A percentile compares a stretch with the other conserved stretches of the same genome.
phyloP scores from a whole-genome alignment of 768 basidiomycete species.

The Xerocomus spinulosus region DNA sequence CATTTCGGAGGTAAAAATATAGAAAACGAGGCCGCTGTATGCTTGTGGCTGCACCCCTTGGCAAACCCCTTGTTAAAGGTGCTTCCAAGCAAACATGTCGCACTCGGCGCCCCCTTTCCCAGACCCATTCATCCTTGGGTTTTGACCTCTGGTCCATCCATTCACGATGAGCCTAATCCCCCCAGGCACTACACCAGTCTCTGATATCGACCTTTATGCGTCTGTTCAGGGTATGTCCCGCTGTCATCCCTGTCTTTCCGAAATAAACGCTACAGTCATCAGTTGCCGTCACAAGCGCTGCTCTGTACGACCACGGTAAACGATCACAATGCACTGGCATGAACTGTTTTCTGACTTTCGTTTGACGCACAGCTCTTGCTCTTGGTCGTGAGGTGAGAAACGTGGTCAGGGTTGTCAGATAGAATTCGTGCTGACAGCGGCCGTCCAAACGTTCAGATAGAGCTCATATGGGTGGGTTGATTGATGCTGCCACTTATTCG shows the following conservation, averaged over 20 bases:
- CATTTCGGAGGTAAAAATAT: slow-evolving; percentile 3
- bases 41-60: no score
- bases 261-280: slow-evolving; percentile 4
- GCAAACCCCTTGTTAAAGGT: slow-evolving; percentile 17
- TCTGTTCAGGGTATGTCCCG: slow-evolving; percentile 22
- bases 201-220: slow-evolving; percentile 10
- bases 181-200: background rate
- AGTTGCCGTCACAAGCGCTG: slow-evolving; percentile 28
- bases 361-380: slow-evolving; percentile 15
- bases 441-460: slow-evolving; percentile 23
- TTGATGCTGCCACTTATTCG: background rate
- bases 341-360: background rate
- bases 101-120: background rate
- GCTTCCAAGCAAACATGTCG: background rate
- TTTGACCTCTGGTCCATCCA: slow-evolving; percentile 1
- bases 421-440: background rate
- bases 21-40: slow-evolving; percentile 5
- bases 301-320: slow-evolving; percentile 29
- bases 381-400: slow-evolving; percentile 27
- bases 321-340: background rate
- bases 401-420: background rate
- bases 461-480: slow-evolving; percentile 29
- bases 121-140: background rate
- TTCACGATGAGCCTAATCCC: slow-evolving; percentile 23
- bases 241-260: background rate